These are phyloP conservation scores for Basipetospora chlamydospora DNA, from an alignment of 2,329 filamentous ascomycete species.

Conservation along the genomic window DNA sequence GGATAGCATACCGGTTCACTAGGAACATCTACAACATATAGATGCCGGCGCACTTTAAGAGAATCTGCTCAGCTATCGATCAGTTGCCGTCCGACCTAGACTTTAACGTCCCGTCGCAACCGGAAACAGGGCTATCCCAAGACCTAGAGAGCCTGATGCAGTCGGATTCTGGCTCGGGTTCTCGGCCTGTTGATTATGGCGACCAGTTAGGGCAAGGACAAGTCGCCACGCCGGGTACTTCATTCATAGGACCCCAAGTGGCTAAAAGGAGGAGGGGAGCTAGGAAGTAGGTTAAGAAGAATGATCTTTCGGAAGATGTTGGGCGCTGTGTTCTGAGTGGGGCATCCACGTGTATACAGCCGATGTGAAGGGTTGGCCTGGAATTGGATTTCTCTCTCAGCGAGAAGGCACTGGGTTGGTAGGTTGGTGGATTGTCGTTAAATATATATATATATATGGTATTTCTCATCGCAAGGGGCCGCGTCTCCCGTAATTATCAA, in stretches of 20 bases:
- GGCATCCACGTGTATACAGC: too few relatives aligned
- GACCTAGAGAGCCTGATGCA: neutral
- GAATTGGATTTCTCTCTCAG: too few relatives aligned
- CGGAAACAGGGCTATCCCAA: neutral
- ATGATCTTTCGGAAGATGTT: neutral
- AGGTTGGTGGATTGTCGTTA: too few relatives aligned
- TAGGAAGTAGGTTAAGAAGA: neutral
- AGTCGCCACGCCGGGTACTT: neutral
- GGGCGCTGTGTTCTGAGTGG: too few relatives aligned
- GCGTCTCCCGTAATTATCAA: too few relatives aligned
- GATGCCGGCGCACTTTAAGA: conserved; percentile 20
- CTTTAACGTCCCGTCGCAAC: neutral
- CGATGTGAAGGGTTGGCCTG: too few relatives aligned
- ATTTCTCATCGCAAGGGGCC: too few relatives aligned
- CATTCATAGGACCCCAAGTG: neutral
- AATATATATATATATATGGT: too few relatives aligned
- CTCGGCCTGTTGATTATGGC: neutral
- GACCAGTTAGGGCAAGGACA: neutral
- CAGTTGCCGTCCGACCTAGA: conserved; percentile 11
- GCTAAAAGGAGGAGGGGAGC: neutral
- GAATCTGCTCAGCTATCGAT: conserved; percentile 22
- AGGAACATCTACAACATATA: conserved; percentile 21
- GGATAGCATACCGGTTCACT: conserved; percentile 22
- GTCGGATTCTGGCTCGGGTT: neutral
- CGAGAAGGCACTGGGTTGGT: too few relatives aligned